Percentiles rank a stretch among this genome's conserved stretches.
Conservation (phyloP, 768 basidiomycete species). For the Suillus variegatus region DNA sequence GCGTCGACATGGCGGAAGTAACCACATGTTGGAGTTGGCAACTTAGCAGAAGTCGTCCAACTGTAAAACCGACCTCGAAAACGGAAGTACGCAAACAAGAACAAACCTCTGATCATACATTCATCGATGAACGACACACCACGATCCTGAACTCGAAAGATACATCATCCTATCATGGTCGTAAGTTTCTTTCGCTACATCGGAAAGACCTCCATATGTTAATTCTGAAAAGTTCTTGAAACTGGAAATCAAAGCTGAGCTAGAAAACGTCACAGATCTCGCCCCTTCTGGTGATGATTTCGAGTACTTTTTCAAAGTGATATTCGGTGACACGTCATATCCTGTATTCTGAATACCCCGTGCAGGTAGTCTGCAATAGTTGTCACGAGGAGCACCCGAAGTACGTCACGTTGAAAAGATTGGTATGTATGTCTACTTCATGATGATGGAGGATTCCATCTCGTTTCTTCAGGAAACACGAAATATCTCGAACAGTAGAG, state of each 20-base stretch:
- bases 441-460: neutral
- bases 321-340: neutral
- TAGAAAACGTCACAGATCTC: conserved; percentile 77
- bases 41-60: neutral
- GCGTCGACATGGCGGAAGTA: conserved; percentile 20
- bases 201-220: conserved; percentile 3
- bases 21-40: conserved; percentile 20
- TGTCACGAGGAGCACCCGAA: conserved; percentile 81
- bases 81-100: conserved; percentile 22
- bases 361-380: conserved; percentile 74
- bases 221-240: conserved; percentile 46
- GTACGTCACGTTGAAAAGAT: conserved; percentile 67
- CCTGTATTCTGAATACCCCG: conserved; percentile 6
- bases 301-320: conserved; percentile 79
- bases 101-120: conserved; percentile 17
- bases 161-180: conserved; percentile 43
- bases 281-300: conserved; percentile 67
- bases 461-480: conserved; percentile 54
- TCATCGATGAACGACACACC: neutral
- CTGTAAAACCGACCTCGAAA: neutral
- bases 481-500: conserved; percentile 57
- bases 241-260: conserved; percentile 74
- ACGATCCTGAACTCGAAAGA: neutral
- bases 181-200: conserved; percentile 37
- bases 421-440: conserved; percentile 38